Percentiles rank a stretch among this genome's conserved stretches.
phyloP scores from a whole-genome alignment of 176 grass and related monocot species.

The Carex scoparia region DNA sequence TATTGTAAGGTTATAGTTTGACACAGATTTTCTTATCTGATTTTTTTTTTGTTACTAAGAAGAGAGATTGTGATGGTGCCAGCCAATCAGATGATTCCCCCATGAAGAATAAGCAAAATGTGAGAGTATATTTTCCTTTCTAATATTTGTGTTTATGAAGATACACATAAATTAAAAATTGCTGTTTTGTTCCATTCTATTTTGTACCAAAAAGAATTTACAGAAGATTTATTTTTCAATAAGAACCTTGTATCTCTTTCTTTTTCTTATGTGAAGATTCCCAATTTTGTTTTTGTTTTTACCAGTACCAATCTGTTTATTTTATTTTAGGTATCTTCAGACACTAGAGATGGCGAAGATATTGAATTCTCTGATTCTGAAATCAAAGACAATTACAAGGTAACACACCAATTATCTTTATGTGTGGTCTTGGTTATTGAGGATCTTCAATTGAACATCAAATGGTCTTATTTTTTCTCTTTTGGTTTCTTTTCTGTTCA shows the following conservation, averaged over 20 bases:
- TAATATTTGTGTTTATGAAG: not conserved
- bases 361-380: slow-evolving; percentile 44
- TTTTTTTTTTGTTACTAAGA: slow-evolving; percentile 33
- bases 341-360: slow-evolving; percentile 4
- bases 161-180: not conserved
- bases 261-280: not conserved
- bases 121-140: slow-evolving; percentile 14
- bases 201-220: not conserved
- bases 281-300: not conserved
- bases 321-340: slow-evolving; percentile 26
- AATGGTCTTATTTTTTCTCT: not conserved
- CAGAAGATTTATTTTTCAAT: not conserved
- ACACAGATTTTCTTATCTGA: not conserved
- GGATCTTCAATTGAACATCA: not conserved
- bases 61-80: slow-evolving; percentile 24
- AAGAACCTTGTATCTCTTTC: not conserved
- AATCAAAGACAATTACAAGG: slow-evolving; percentile 54
- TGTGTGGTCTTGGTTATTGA: not conserved
- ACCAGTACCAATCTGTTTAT: slow-evolving; percentile 10
- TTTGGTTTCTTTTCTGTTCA: not conserved
- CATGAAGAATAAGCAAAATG: slow-evolving; percentile 54
- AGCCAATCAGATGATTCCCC: slow-evolving; percentile 22
- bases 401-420: not conserved
- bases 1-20: not conserved
- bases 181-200: not conserved